phyloP scores from a whole-genome alignment of 1,284 basidiomycete species.

The Cryptococcus sp. region DNA sequence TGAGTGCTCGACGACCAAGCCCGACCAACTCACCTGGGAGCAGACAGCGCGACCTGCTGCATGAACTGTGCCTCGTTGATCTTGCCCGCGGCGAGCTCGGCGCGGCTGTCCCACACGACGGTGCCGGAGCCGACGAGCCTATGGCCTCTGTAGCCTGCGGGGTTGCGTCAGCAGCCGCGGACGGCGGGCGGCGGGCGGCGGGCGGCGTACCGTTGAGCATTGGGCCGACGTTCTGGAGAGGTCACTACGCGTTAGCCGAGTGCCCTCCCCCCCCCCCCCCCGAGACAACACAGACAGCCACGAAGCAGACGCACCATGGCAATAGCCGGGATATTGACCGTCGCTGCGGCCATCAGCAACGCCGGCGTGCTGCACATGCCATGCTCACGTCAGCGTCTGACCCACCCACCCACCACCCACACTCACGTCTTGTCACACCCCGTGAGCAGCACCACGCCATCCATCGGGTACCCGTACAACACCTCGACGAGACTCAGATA shows the following conservation, averaged over 20 bases:
- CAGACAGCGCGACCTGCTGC: constrained; percentile 40
- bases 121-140: constrained; percentile 47
- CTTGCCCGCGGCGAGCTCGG: constrained; percentile 35
- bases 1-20: no score
- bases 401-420: not conserved
- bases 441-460: constrained; percentile 48
- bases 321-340: constrained; percentile 46
- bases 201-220: constrained; percentile 42
- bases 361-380: constrained; percentile 45
- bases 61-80: constrained; percentile 44
- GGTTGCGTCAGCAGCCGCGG: not conserved
- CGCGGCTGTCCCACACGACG: constrained; percentile 45
- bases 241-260: not conserved
- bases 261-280: no score
- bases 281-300: no score
- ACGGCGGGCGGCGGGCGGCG: no score
- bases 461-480: constrained; percentile 47
- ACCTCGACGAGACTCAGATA: constrained; percentile 49
- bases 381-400: constrained; percentile 6
- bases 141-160: constrained; percentile 35
- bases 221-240: constrained; percentile 37
- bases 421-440: constrained; percentile 60
- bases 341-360: constrained; percentile 40
- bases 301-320: constrained; percentile 23
- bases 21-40: constrained; percentile 35